phyloP scores from a whole-genome alignment of 164 flowering plant species.

The Paratinospora sagittata region DNA sequence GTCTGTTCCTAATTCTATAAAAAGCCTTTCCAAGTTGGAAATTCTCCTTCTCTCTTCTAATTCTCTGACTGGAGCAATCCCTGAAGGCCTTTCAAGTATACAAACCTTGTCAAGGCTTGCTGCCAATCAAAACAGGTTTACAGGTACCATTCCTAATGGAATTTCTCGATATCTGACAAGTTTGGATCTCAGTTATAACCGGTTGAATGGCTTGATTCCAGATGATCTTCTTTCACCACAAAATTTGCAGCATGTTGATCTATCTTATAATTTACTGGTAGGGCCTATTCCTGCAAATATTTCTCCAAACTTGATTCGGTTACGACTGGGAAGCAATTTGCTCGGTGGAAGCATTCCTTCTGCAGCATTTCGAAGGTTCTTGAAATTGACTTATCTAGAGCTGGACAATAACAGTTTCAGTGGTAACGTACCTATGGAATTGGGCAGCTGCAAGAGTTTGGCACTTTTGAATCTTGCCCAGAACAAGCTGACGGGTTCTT shows the following conservation, averaged over 20 bases:
- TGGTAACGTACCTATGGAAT: constrained; percentile 40
- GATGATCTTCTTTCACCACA: constrained; percentile 33
- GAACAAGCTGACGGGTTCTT: constrained; percentile 36
- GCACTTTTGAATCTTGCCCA: constrained; percentile 47
- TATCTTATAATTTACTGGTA: constrained; percentile 39
- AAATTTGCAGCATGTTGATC: constrained; percentile 42
- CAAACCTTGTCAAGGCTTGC: constrained; percentile 45
- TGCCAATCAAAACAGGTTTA: constrained; percentile 47
- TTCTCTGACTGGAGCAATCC: constrained; percentile 42
- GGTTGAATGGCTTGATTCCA: constrained; percentile 42
- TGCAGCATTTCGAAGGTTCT: constrained; percentile 17
- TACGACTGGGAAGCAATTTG: constrained; percentile 52
- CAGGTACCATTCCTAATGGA: constrained; percentile 43
- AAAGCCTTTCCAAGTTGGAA: constrained; percentile 33
- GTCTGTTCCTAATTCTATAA: constrained; percentile 33
- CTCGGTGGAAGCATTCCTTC: constrained; percentile 40
- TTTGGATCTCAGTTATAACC: constrained; percentile 63
- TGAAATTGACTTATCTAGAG: constrained; percentile 51
- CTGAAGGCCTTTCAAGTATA: constrained; percentile 29
- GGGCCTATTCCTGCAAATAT: constrained; percentile 43
- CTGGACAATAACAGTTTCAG: constrained; percentile 43
- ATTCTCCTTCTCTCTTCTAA: constrained; percentile 46
- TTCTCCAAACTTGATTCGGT: constrained; percentile 38
- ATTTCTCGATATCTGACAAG: constrained; percentile 25
- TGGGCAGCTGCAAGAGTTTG: constrained; percentile 42